These are phyloP conservation scores for Plasmodium gonderi DNA, from an alignment of 169 alveolate species.

Conservation along the genomic window DNA sequence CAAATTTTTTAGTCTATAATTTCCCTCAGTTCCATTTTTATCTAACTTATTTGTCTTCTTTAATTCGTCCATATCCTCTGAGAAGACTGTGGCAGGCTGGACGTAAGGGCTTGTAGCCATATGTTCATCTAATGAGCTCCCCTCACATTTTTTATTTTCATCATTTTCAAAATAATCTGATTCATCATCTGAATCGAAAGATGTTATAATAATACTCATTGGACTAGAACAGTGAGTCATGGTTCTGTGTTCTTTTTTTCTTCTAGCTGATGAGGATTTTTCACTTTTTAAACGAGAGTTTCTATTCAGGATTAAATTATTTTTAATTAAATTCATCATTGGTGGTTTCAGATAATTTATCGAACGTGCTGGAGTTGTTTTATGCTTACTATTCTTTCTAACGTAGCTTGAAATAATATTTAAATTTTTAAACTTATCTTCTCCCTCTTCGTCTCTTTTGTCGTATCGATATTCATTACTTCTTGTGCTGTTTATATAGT, in stretches of 20 bases:
- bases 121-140: background rate
- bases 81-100: no score
- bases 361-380: constrained; percentile 62
- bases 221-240: constrained; percentile 14
- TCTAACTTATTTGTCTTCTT: no score
- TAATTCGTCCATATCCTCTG: no score
- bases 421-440: background rate
- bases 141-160: background rate
- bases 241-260: constrained; percentile 19
- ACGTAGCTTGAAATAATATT: constrained; percentile 14
- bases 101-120: no score
- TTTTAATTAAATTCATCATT: constrained; percentile 18
- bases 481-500: background rate
- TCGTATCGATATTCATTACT: background rate
- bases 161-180: background rate
- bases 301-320: constrained; percentile 26
- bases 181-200: constrained; percentile 54
- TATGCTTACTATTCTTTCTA: constrained; percentile 59
- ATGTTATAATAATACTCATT: constrained; percentile 55
- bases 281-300: constrained; percentile 9
- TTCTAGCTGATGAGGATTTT: background rate
- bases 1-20: no score
- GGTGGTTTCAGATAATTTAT: constrained; percentile 72
- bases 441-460: background rate
- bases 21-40: no score